Evolutionary conservation across 2,329 filamentous ascomycete species (phyloP).

Genomic region (Colletotrichum filicis): DNA sequence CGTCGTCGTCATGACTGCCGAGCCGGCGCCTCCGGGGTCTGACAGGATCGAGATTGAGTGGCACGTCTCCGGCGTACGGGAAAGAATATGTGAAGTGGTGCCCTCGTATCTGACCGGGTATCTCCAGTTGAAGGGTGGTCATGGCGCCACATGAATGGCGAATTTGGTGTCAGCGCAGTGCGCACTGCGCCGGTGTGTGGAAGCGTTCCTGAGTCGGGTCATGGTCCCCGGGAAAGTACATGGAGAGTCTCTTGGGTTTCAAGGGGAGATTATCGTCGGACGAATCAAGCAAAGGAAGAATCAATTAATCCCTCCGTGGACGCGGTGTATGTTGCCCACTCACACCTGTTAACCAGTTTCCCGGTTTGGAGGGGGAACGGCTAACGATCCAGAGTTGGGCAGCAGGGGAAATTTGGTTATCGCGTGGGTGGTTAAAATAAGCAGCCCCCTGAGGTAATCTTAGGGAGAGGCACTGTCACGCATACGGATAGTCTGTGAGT

Average conservation of each 20-base stretch:
- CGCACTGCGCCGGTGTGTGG: too few relatives aligned
- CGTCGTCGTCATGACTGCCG: conserved; percentile 10
- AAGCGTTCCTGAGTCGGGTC: conserved; percentile 20
- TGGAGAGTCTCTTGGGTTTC: conserved; percentile 22
- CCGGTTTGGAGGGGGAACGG: not conserved
- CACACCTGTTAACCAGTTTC: not conserved
- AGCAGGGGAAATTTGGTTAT: not conserved
- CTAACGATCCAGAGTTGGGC: not conserved
- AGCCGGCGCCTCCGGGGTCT: not conserved
- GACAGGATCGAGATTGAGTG: not conserved
- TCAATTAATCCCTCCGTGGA: too few relatives aligned
- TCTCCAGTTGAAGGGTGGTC: not conserved
- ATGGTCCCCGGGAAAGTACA: not conserved
- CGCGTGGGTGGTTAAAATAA: not conserved
- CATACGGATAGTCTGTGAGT: too few relatives aligned
- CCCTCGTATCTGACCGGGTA: not conserved
- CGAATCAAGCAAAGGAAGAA: not conserved
- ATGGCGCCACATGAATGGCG: conserved; percentile 10
- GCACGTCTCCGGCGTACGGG: not conserved
- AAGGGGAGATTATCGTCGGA: conserved; percentile 20
- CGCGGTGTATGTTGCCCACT: not conserved
- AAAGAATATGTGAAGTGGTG: not conserved
- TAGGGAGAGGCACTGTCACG: not conserved
- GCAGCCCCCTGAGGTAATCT: not conserved
- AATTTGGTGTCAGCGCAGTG: not conserved